Base-by-base conservation (phyloP, 2,329 filamentous ascomycete genomes). In the Colletotrichum tamarilloi region DNA sequence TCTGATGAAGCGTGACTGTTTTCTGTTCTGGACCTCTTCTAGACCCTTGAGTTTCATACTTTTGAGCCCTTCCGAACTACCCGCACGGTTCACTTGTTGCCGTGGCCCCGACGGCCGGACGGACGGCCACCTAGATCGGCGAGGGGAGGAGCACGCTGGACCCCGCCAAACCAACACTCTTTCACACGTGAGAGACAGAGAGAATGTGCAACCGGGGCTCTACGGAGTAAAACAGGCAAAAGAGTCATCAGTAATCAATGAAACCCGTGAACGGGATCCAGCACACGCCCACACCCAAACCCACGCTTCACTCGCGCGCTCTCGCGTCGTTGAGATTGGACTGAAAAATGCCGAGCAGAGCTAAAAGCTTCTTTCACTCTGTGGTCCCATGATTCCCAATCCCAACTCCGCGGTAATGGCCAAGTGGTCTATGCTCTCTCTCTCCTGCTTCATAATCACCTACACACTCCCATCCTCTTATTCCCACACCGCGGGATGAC, bases 31-130 rank as follows among this genome's bases (percentile, higher is more conserved):
- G 53, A 28, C 68, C 30, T 19, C 42, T 32, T 1, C 42, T 11
- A 49, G 42, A 49, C n/a, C 24, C 28, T 14, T 8, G 16, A 22
- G 35, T 8, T 9, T 11, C 49, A 42, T 7, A 42, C 38, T 42
- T 42, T 42, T 5, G 38, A 42, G 38, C 38, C n/a, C 42, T 65
- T 30, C 70, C 70, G 70, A 70, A 35, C 32, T 66, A 62, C 46
- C 60, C 60, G 60, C 60, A 70, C 55, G 70, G 67, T 52, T 70
- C 70, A 65, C 67, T 57, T 52, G 46, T 35, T 22, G 62, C 70
- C 70, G 55, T 56, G 66, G 35, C 56, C 32, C 70, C 60, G 70
- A 56, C 52, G 55, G 70, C 59, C 57, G 64, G 58, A 32, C 66
- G 59, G 46, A 35, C 32, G 32, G 32, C 12, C 32, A 35, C 32